Evolutionary conservation across 2,329 filamentous ascomycete species (phyloP), one percentile per base, ranked within the genome.

Genomic region (Arthroderma uncinatum): DNA sequence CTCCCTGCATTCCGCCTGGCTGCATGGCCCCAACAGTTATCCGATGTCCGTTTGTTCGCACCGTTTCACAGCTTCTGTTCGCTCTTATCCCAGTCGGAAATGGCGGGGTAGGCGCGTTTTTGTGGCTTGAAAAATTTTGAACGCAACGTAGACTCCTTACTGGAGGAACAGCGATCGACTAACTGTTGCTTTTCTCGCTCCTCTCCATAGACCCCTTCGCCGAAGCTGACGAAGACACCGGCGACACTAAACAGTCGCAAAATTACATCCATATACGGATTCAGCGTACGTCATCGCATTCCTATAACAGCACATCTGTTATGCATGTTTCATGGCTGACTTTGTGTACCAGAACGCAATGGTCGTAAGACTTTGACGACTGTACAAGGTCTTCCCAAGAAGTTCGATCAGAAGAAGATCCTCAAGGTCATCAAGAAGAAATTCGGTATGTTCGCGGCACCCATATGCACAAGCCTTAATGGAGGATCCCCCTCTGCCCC

Each of bases 371-470:
- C 93, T 81, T 83, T 98, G 87, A 98, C 93, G 70, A 98, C 93
- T 70, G 91, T 98, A 71, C 92, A 97, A 83, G 93, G 93, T 78
- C 85, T 98, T 70, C 92, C 93, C 64, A 93, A 93, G 81, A 96
- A 97, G 75, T 97, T 96, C 73, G 92, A 96, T 79, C 90, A 93
- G 78, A 97, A 96, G 85, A 96, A 96, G 81, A 96, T 98, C 74
- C 85, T 98, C 71, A 96, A 96, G 82, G 91, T 95, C 77, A 95
- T 97, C 82, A 97, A 97, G 86, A 97, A 97, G 84, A 93, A 95
- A 75, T 97, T 97, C 72, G 87, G 86, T 90, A 81, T 62, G 83
- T 71, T 21, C 4, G 39, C n/a, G n/a, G n/a, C n/a, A n/a, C n/a
- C n/a, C n/a, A n/a, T n/a, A n/a, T n/a, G n/a, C n/a, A n/a, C n/a